phyloP scores from a whole-genome alignment of 2,329 filamentous ascomycete genomes.

The Paracoccidioides lutzii region DNA sequence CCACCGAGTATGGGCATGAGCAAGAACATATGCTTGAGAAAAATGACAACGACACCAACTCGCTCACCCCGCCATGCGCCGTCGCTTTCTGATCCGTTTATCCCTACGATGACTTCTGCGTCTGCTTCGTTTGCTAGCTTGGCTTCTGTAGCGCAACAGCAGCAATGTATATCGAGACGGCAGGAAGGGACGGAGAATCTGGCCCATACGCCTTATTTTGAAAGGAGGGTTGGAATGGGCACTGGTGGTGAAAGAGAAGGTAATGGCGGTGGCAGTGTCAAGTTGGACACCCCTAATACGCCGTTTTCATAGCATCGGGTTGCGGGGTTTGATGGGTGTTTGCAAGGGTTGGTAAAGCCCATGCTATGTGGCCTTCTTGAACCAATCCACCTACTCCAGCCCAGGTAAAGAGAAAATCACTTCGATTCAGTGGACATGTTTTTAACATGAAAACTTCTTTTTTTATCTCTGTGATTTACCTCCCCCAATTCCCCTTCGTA shows the following conservation, averaged over 20 bases:
- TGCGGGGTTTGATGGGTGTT: too few relatives aligned
- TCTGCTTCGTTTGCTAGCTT: not conserved
- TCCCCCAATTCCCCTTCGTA: not conserved
- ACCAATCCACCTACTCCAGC: too few relatives aligned
- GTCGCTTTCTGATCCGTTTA: slow-evolving; percentile 34
- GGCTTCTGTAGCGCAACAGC: not conserved
- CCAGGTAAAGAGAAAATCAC: not conserved
- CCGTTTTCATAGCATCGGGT: not conserved
- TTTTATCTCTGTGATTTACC: not conserved
- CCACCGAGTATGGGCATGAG: slow-evolving; percentile 19
- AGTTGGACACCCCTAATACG: slow-evolving; percentile 15
- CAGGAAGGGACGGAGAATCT: not conserved
- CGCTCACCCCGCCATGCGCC: slow-evolving; percentile 28
- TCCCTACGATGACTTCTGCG: slow-evolving; percentile 3
- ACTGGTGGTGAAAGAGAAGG: not conserved
- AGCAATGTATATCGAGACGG: slow-evolving; percentile 12
- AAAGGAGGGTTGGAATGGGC: not conserved
- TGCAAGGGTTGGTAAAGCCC: too few relatives aligned
- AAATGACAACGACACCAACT: slow-evolving; percentile 7
- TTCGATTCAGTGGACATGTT: slow-evolving; percentile 1
- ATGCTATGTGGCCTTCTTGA: too few relatives aligned
- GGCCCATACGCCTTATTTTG: not conserved
- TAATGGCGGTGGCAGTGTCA: slow-evolving; percentile 23
- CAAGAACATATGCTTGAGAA: not conserved
- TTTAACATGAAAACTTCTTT: slow-evolving; percentile 1